Conservation (phyloP, 176 grass and related monocot genomes). For the Lolium perenne region DNA sequence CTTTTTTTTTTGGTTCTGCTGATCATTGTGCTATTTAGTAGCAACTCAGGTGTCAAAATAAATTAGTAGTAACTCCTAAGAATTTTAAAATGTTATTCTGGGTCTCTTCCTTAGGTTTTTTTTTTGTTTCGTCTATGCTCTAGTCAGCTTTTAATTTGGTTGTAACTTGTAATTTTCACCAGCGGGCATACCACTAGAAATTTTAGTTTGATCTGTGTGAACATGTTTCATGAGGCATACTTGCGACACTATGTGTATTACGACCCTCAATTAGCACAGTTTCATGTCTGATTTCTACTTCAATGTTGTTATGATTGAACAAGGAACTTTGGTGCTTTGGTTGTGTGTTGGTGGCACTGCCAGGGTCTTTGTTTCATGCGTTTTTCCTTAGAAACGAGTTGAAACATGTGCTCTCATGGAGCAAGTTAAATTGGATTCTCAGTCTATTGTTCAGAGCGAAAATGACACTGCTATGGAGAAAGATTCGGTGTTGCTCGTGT, state of each 20-base stretch:
- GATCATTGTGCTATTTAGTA: too few relatives aligned
- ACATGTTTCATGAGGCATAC: background rate
- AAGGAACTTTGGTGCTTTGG: too few relatives aligned
- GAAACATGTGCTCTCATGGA: background rate
- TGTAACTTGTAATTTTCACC: background rate
- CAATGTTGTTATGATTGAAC: background rate
- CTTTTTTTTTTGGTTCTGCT: background rate
- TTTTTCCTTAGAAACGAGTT: too few relatives aligned
- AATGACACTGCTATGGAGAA: background rate
- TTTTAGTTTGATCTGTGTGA: background rate
- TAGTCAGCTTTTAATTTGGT: background rate
- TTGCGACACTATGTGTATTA: background rate
- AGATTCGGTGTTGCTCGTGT: background rate
- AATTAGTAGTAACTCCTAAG: too few relatives aligned
- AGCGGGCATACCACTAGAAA: too few relatives aligned
- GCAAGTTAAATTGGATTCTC: background rate
- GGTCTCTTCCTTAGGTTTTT: too few relatives aligned
- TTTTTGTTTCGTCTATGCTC: background rate
- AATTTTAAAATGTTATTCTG: too few relatives aligned
- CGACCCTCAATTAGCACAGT: background rate
- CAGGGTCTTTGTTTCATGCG: too few relatives aligned
- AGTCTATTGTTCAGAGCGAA: background rate
- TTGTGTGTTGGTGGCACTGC: too few relatives aligned
- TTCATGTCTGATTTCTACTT: background rate
- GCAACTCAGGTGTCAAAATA: too few relatives aligned